Evolutionary conservation across 768 basidiomycete species (phyloP), one percentile per base, ranked within the genome.

Genomic region (Mycena kentingensis): DNA sequence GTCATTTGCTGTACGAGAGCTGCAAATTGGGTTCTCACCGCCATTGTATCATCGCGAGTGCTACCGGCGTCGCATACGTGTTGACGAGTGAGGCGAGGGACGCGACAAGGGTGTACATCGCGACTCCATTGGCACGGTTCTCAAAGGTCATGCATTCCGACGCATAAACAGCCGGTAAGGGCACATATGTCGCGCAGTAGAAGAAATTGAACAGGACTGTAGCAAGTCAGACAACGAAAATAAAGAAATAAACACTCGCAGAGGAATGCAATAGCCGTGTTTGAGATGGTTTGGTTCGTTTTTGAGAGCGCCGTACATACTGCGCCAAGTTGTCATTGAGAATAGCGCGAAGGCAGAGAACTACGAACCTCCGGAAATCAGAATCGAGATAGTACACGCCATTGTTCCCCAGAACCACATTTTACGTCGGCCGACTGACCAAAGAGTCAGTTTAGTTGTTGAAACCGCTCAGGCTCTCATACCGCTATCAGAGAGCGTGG

Each of bases 91-190:
- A 73, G 13, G 75, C 75, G 28, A 69, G 69, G 48, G 70, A 75
- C n/a, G 75, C 74, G 4, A 71, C 70, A 21, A 78, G 67, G 1
- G 71, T 72, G 52, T 77, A 82, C 68, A 79, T 62, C 4, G 81
- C 81, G 73, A 85, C 81, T 51, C 83, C 83, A 63, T 84, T 84
- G 5, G 82, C 82, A 37, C 73, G 76, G 26, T 80, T 77, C 35
- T 79, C 82, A 46, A 78, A 81, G 48, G 77, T 72, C 16, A 84
- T 66, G 59, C 77, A 78, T 57, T 84, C 83, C 18, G 77, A 75
- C 4, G 82, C 79, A 53, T 82, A 81, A 5, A 82, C 63, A 0
- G 77, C 81, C 65, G 84, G 83, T 22, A 85, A 73, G 10, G 82
- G 82, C 4, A 82, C 81, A 62, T 83, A 83, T 19, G 81, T 72